Evolutionary conservation across 2,329 filamentous ascomycete species (phyloP).

Genomic region (Ophiocordyceps sinensis): DNA sequence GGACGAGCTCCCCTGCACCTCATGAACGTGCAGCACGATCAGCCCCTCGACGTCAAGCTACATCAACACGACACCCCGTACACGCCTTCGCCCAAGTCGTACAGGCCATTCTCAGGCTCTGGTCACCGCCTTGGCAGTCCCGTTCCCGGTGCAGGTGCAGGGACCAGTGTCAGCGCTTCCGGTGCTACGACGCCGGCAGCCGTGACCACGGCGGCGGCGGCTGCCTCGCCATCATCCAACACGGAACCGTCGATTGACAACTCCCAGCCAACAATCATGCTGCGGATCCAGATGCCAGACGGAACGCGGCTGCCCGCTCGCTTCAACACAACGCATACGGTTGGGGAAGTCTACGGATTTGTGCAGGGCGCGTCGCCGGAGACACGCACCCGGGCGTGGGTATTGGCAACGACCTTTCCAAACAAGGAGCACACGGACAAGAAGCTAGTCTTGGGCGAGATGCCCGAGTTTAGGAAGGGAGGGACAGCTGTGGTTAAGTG

Average conservation of each 20-base stretch:
- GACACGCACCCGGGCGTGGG: slow-evolving; percentile 46
- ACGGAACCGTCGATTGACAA: slow-evolving; percentile 36
- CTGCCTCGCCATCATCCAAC: slow-evolving; percentile 20
- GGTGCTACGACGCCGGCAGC: slow-evolving; percentile 17
- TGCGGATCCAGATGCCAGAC: slow-evolving; percentile 67
- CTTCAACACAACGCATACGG: slow-evolving; percentile 67
- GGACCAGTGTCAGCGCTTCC: slow-evolving; percentile 7
- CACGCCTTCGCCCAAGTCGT: slow-evolving; percentile 56
- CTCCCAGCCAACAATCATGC: slow-evolving; percentile 50
- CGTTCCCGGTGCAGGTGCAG: slow-evolving; percentile 43
- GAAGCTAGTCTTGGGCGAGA: slow-evolving; percentile 39
- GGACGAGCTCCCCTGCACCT: slow-evolving; percentile 65
- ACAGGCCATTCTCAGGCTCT: slow-evolving; percentile 58
- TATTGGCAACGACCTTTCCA: slow-evolving; percentile 70
- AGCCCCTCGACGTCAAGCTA: slow-evolving; percentile 67
- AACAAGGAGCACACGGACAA: slow-evolving; percentile 67
- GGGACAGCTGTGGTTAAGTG: slow-evolving; percentile 52
- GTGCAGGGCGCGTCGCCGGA: slow-evolving; percentile 49
- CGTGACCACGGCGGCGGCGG: slow-evolving; percentile 9
- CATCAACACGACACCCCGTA: slow-evolving; percentile 61
- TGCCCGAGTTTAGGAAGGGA: slow-evolving; percentile 51
- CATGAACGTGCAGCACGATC: slow-evolving; percentile 60
- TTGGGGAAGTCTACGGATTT: slow-evolving; percentile 66
- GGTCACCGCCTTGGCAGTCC: slow-evolving; percentile 66
- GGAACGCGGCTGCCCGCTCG: slow-evolving; percentile 64